These are phyloP conservation scores for Colletotrichum australisinense DNA, from an alignment of 2,329 filamentous ascomycete genomes.

Conservation along the genomic window DNA sequence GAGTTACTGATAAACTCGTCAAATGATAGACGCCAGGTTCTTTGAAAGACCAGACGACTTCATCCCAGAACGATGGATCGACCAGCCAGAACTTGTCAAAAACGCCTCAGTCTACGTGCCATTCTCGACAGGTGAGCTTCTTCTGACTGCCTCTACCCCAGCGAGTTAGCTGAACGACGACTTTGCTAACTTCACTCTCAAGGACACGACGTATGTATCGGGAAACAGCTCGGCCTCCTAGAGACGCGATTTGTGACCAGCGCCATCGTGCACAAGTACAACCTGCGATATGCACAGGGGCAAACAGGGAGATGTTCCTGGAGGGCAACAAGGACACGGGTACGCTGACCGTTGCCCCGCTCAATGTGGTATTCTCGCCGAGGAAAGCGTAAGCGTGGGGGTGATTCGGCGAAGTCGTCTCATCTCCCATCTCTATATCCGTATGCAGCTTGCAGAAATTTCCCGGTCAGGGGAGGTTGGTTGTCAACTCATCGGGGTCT, in stretches of 20 bases:
- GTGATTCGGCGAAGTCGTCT: background rate
- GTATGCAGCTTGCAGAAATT: background rate
- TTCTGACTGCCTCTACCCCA: background rate
- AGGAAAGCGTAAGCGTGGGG: background rate
- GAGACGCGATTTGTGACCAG: conserved; percentile 40
- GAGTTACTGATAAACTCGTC: background rate
- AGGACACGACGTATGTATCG: conserved; percentile 47
- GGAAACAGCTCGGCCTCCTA: conserved; percentile 49
- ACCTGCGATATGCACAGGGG: conserved; percentile 22
- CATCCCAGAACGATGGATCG: conserved; percentile 51
- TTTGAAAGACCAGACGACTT: conserved; percentile 44
- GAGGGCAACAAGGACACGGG: conserved; percentile 25
- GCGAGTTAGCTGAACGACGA: no score
- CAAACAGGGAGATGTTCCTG: conserved; percentile 18
- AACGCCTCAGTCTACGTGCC: conserved; percentile 45
- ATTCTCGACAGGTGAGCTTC: conserved; percentile 43
- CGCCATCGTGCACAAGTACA: conserved; percentile 22
- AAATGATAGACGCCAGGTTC: conserved; percentile 26
- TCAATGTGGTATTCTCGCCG: conserved; percentile 21
- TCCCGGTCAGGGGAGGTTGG: background rate
- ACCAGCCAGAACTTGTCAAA: conserved; percentile 43
- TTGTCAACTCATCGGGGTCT: background rate
- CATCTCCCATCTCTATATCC: background rate
- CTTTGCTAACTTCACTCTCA: background rate
- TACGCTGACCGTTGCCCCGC: conserved; percentile 23